These are phyloP conservation scores for Chrysanthemum makinoi DNA, from an alignment of 129 eudicot genomes.

Conservation along the genomic window DNA sequence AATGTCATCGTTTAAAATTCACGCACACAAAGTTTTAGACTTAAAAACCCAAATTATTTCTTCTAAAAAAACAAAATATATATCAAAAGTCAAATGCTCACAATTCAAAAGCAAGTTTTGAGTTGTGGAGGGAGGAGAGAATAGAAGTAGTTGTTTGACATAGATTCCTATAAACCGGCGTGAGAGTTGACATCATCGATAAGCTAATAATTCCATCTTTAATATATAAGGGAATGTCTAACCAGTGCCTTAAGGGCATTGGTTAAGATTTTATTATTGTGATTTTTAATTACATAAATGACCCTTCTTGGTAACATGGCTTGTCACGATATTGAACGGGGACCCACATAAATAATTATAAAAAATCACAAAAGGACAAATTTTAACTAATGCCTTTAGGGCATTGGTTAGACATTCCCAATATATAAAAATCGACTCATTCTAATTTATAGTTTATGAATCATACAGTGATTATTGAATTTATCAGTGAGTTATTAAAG, in stretches of 20 bases:
- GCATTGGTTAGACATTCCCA: too few species aligned
- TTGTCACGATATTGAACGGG: too few species aligned
- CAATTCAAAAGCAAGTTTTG: slow-evolving; percentile 13
- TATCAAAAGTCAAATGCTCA: slow-evolving; percentile 23
- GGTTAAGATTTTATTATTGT: too few species aligned
- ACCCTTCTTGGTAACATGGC: too few species aligned
- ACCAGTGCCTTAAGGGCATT: too few species aligned
- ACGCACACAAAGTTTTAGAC: background rate
- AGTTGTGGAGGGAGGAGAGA: slow-evolving; percentile 31
- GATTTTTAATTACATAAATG: too few species aligned
- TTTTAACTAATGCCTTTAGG: too few species aligned
- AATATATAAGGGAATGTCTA: too few species aligned
- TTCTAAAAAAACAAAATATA: background rate
- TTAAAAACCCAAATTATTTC: background rate
- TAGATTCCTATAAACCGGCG: slow-evolving; percentile 29
- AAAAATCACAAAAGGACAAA: too few species aligned
- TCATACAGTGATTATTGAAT: background rate
- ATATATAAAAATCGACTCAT: background rate
- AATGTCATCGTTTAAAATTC: too few species aligned
- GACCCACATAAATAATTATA: too few species aligned
- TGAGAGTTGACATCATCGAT: slow-evolving; percentile 37
- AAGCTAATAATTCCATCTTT: slow-evolving; percentile 16
- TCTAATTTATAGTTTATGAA: background rate
- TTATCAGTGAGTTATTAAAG: too few species aligned
- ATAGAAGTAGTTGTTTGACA: slow-evolving; percentile 15